A percentile compares a stretch with the other conserved stretches of the same genome.
Evolutionary conservation across 2,329 filamentous ascomycete species (phyloP).

Genomic region (Phaeosphaeriaceae sp.): DNA sequence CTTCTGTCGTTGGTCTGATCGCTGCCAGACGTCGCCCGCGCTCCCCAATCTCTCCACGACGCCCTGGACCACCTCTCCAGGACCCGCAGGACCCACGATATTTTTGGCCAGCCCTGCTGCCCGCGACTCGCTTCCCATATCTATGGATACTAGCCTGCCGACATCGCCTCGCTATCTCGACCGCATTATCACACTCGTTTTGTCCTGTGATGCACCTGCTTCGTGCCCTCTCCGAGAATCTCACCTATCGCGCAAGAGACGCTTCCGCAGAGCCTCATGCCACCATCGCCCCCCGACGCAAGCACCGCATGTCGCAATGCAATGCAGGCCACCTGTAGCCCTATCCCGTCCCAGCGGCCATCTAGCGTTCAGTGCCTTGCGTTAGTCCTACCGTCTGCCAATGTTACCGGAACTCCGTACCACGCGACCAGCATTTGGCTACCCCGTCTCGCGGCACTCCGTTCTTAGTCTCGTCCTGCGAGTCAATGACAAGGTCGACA

Average conservation of each 20-base stretch:
- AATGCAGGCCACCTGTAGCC: not conserved
- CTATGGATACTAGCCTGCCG: slow-evolving; percentile 5
- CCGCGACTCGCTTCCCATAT: not conserved
- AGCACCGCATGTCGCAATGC: not conserved
- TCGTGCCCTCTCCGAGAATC: slow-evolving; percentile 1
- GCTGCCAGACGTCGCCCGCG: not conserved
- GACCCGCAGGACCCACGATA: slow-evolving; percentile 3
- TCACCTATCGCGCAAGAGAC: not conserved
- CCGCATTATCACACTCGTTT: slow-evolving; percentile 1
- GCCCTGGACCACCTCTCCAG: not conserved
- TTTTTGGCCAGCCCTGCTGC: slow-evolving; percentile 1
- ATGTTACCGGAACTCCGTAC: not conserved
- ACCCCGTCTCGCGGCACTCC: not conserved
- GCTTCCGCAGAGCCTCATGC: not conserved
- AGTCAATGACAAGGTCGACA: not conserved
- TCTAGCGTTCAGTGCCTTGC: slow-evolving; percentile 4
- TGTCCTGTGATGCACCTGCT: not conserved
- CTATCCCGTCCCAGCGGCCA: not conserved
- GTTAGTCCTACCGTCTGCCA: slow-evolving; percentile 1
- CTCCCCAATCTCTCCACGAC: not conserved
- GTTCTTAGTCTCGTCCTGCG: not conserved
- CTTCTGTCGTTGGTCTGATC: slow-evolving; percentile 12
- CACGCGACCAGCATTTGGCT: not conserved
- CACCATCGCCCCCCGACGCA: not conserved
- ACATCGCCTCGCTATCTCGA: not conserved